Percentiles rank a stretch among this genome's conserved stretches.
These are phyloP conservation scores for Biscutella auriculata DNA, from an alignment of 441 rosid species.

Conservation along the genomic window DNA sequence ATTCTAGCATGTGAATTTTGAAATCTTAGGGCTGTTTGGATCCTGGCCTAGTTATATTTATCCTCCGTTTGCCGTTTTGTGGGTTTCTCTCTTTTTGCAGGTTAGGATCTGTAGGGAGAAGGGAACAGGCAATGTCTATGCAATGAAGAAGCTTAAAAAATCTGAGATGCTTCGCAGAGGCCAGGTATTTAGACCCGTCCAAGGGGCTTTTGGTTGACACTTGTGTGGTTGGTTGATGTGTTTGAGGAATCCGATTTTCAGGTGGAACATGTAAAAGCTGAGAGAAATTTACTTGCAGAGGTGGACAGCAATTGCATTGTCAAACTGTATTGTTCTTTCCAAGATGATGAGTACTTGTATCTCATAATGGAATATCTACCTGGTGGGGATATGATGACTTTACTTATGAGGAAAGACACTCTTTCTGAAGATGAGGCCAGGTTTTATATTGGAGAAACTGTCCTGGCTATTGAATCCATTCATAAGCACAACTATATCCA, in stretches of 20 bases:
- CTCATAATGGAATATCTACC: conserved; percentile 91
- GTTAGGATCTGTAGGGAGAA: conserved; percentile 81
- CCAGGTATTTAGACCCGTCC: conserved; percentile 37
- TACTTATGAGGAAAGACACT: conserved; percentile 81
- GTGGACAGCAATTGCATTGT: conserved; percentile 93
- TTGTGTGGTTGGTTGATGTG: too few relatives aligned
- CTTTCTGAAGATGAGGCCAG: conserved; percentile 81
- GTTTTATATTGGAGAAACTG: conserved; percentile 87
- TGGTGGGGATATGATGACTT: conserved; percentile 96
- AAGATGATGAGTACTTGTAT: conserved; percentile 79
- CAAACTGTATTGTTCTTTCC: conserved; percentile 80
- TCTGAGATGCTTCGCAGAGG: conserved; percentile 97
- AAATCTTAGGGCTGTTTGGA: too few relatives aligned
- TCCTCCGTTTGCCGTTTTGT: too few relatives aligned
- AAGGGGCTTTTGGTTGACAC: neutral
- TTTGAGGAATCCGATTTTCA: conserved; percentile 23
- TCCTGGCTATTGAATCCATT: conserved; percentile 81
- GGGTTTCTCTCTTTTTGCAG: conserved; percentile 28
- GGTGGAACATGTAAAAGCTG: conserved; percentile 97
- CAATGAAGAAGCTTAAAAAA: conserved; percentile 90
- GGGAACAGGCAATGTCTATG: conserved; percentile 73
- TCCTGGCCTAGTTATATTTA: too few relatives aligned
- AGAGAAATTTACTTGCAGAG: conserved; percentile 88
- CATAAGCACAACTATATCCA: conserved; percentile 89
- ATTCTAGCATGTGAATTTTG: too few relatives aligned